Evolutionary conservation across 2,329 filamentous ascomycete species (phyloP), one percentile per base, ranked within the genome.

Genomic region (Aureobasidium melanogenum): DNA sequence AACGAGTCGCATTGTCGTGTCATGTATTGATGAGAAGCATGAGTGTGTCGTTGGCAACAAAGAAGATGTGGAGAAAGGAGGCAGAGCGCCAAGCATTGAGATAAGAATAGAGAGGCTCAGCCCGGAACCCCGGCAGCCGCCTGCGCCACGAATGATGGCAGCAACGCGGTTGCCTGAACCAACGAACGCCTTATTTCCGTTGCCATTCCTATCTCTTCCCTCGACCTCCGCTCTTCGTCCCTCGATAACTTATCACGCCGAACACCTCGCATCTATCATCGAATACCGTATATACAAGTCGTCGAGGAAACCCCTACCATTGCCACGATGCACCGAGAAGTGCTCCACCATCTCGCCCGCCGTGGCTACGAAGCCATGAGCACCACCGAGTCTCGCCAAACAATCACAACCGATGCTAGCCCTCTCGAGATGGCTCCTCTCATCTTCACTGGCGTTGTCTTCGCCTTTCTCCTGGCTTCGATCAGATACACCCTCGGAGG

Each of bases 401-500:
- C 67, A 14, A 64, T 64, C 14, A 62, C 64, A 22, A 64, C 66
- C 62, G 48, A 64, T 39, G 32, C 71, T 44, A 61, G 68, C 46
- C 63, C 64, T 14, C 60, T 57, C 57, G 67, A 72, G 61, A 65
- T 69, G 55, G 50, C 70, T 36, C 70, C 69, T 2, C 60, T 71
- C 65, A 63, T 68, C 34, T 63, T 74, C 57, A 77, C 74, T 52
- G 71, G 69, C 58, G 57, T 76, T 54, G 50, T 71, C 61, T 68
- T 80, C 71, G 61, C 77, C 69, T 50, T 82, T 68, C 62, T 74
- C 61, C 60, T 78, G 47, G 70, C 69, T 63, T 71, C 76, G 56
- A 75, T 73, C 63, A 65, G 67, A 48, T 88, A 88, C 74, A 84
- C 82, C 47, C 81, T 85, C 65, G 80, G 80, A 61, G 73, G 80